Base-by-base conservation (phyloP, 495 filamentous ascomycete species). In the Tricharina praecox region DNA sequence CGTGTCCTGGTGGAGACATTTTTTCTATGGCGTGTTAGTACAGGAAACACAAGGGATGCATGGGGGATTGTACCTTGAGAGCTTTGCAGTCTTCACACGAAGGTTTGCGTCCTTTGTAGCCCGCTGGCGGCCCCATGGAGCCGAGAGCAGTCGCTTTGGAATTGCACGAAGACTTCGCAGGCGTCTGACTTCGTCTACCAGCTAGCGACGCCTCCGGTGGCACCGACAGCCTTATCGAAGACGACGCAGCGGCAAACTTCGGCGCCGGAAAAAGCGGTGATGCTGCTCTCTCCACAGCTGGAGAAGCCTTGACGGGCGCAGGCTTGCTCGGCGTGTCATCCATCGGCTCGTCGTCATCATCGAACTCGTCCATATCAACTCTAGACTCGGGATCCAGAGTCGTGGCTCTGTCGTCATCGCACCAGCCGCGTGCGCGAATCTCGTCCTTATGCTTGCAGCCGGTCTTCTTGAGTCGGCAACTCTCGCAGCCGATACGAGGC, bases 391-490 rank as follows among this genome's bases (percentile, higher is more conserved):
- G 34, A 51, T 33, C 40, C 13, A 25, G 21, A 4, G 20, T 26
- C 10, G 20, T 21, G 13, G 23, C 19, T 23, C 24, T 24, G 13
- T 43, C 40, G 24, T 43, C 40, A 53, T 30, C 23, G 51, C 46
- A n/a, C 50, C 54, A 24, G 48, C 55, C 30, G 46, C 56, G 8
- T n/a, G 40, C 40, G 2, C 40, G 19, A 20, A 59, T 59, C 15
- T 59, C 56, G 13, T 52, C 48, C 36, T 59, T 59, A 30, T 59
- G 56, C 16, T 59, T 59, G 23, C 56, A 59, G 3, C 56, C 56
- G 8, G 56, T 59, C 42, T 59, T 59, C 41, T 59, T 59, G 10
- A 54, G 46, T 9, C 56, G 38, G 35, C 56, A 59, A 11, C 57
- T 59, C 21, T 59, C 56, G 23, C 56, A 59, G 0, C 56, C 56